Evolutionary conservation across 2,329 filamentous ascomycete genomes (phyloP), one percentile per base, ranked within the genome.

Genomic region (Aspergillus nomiae): DNA sequence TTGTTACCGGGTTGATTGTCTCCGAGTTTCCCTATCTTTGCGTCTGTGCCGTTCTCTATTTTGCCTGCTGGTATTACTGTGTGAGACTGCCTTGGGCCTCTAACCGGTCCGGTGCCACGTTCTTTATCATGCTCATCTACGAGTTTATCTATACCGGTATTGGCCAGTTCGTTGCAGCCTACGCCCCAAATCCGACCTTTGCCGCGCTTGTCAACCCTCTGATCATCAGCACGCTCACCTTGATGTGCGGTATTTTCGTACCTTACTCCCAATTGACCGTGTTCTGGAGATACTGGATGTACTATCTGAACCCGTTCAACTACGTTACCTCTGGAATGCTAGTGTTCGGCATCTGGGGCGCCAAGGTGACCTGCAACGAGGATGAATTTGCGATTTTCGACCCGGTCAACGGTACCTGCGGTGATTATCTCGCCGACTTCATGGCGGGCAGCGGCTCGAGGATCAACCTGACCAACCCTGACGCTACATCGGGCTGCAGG

Each of bases 121-220:
- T 89, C 78, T 80, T 93, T 34, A 91, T 94, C 85, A 87, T 86
- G 11, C 76, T 92, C 65, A 82, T 92, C 1, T 92, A 92, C 78
- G 91, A 88, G 77, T 77, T 92, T 26, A 90, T 92, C 78, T 86
- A 88, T 75, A 85, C 84, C 30, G 87, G 82, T 69, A 92, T 89
- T 86, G 91, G 89, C 19, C 91, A 92, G 74, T 92, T 90, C 86
- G 90, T 94, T 67, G 89, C 88, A 63, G 90, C 91, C 0, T 92
- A 92, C 74, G 89, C 90, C 0, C 90, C 77, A 45, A 82, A 81
- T 64, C 79, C 90, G 0, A 87, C 83, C 61, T 90, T 92, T 74
- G 90, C 89, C 0, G 87, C 90, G 58, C 90, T 92, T 64, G 86
- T 86, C 48, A 91, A 92, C 71, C 90, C 90, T 0, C 89, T 92